These are phyloP conservation scores for Vitis hybrid DNA, from an alignment of 177 flowering plant genomes.

Conservation along the genomic window DNA sequence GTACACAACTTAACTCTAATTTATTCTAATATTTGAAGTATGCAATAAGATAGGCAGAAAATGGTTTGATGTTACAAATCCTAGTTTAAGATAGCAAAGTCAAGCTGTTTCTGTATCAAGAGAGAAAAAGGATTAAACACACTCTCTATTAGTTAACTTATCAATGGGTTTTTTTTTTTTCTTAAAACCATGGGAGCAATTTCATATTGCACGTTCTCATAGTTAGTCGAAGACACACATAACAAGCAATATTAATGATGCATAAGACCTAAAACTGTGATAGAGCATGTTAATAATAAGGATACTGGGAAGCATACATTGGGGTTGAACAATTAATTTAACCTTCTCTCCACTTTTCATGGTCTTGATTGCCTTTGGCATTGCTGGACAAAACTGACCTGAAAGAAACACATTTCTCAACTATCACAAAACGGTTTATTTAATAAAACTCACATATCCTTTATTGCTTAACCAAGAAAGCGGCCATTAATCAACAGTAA, in stretches of 20 bases:
- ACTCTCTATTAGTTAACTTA: too few species aligned
- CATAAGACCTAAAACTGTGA: neutral
- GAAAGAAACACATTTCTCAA: conserved; percentile 12
- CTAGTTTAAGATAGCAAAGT: neutral
- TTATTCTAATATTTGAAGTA: neutral
- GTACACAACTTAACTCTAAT: neutral
- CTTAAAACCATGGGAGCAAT: too few species aligned
- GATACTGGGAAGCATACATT: conserved; percentile 44
- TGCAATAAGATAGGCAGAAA: neutral
- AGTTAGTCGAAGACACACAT: neutral
- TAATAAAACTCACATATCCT: neutral
- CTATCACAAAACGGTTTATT: neutral
- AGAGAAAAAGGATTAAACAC: too few species aligned
- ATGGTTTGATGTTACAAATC: neutral
- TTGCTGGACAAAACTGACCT: conserved; percentile 71
- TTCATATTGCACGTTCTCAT: too few species aligned
- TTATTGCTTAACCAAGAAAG: neutral
- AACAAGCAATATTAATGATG: conserved; percentile 2
- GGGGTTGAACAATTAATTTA: conserved; percentile 53
- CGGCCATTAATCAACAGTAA: neutral
- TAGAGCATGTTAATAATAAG: neutral
- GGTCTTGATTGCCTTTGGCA: conserved; percentile 57
- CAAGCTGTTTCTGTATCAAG: neutral
- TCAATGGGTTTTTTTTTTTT: too few species aligned
- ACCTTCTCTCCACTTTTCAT: conserved; percentile 70